Base-by-base conservation (phyloP, 768 basidiomycete genomes). In the Naganishia antarctica region DNA sequence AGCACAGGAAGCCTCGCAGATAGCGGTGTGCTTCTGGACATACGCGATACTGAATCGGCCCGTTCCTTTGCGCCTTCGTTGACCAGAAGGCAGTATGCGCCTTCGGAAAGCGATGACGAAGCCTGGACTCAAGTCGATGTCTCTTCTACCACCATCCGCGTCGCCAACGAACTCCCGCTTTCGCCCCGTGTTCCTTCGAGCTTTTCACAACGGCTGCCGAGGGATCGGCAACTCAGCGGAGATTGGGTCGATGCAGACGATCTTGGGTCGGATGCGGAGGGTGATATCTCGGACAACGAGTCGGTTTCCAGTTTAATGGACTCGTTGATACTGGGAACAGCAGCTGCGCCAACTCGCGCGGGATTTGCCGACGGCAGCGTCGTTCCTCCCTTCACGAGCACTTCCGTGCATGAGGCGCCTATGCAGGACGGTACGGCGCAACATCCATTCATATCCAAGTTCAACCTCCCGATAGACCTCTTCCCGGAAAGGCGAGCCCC, bases 361-460 rank as follows among this genome's bases (percentile, higher is more conserved):
- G 34, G n/a, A 23, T 28, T 32, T 21, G 21, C 48, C n/a, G 32
- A 32, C 29, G 46, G 23, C n/a, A 50, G 4, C 15, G 18, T 6
- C 18, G 29, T 9, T 51, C 31, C n/a, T n/a, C n/a, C n/a, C n/a
- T n/a, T n/a, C n/a, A n/a, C n/a, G n/a, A n/a, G n/a, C n/a, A n/a
- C n/a, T n/a, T n/a, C n/a, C n/a, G n/a, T 21, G 50, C 31, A 15
- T 18, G 32, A 29, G 48, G 16, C 50, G 34, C 28, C 11, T 43
- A 8, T 45, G 25, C 8, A 21, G 32, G 28, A 25, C 25, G 59
- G 9, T 9, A 5, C n/a, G 12, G 21, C 44, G 31, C n/a, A n/a
- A n/a, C 40, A 61, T n/a, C 65, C 65, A 21, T 66, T 66, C 51
- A 34, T 48, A 12, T 61, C 60, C 40, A 41, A 62, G 29, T 66